Conservation (phyloP, 1,284 basidiomycete genomes). For the Albatrellus sp. region DNA sequence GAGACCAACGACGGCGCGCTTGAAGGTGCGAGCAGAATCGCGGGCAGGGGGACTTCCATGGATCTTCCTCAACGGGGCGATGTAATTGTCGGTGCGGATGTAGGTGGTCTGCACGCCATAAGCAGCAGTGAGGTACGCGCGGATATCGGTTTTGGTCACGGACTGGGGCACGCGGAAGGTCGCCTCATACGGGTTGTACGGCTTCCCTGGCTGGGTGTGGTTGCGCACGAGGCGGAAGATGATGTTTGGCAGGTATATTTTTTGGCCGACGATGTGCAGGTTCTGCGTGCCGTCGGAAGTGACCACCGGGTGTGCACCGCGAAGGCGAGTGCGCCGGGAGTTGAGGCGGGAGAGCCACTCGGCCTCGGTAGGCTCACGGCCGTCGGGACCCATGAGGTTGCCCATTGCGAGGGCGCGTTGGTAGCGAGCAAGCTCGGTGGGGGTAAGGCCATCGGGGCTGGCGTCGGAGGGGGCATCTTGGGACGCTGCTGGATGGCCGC, state of each 20-base stretch:
- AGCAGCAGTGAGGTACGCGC: slow-evolving; percentile 72
- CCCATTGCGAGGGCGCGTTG: slow-evolving; percentile 42
- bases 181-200: slow-evolving; percentile 91
- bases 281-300: slow-evolving; percentile 27
- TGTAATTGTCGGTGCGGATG: slow-evolving; percentile 86
- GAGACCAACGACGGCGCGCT: slow-evolving; percentile 81
- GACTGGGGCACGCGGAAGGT: slow-evolving; percentile 83
- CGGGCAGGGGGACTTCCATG: slow-evolving; percentile 9
- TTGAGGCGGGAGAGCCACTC: slow-evolving; percentile 49
- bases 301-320: slow-evolving; percentile 37
- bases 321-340: slow-evolving; percentile 45
- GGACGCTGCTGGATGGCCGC: slow-evolving; percentile 26
- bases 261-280: slow-evolving; percentile 58
- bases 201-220: slow-evolving; percentile 59
- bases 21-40: slow-evolving; percentile 47
- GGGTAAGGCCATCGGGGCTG: slow-evolving; percentile 39
- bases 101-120: slow-evolving; percentile 88
- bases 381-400: slow-evolving; percentile 29
- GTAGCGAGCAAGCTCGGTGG: slow-evolving; percentile 49
- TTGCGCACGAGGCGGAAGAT: slow-evolving; percentile 79
- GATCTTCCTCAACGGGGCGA: slow-evolving; percentile 38
- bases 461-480: slow-evolving; percentile 33
- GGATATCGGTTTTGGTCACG: slow-evolving; percentile 85
- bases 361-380: slow-evolving; percentile 29
- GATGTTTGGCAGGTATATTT: slow-evolving; percentile 84